A percentile compares a stretch with the other conserved stretches of the same genome.
Conservation (phyloP, 768 basidiomycete species). For the Candolleomyces eurysporus region DNA sequence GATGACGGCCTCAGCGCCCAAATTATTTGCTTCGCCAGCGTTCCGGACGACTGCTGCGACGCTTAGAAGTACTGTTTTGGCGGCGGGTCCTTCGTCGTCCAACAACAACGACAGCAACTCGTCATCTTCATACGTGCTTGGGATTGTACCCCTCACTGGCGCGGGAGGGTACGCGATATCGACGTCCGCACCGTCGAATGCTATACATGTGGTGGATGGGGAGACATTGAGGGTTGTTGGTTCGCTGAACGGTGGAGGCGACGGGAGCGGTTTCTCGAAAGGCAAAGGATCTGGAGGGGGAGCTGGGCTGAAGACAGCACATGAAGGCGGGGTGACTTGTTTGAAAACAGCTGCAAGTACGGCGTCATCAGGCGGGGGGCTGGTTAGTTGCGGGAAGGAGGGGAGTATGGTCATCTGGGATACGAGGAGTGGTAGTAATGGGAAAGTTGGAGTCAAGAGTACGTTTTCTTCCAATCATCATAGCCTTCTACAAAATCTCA, state of each 20-base stretch:
- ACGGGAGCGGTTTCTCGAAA: background rate
- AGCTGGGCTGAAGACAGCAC: conserved; percentile 33
- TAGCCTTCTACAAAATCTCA: background rate
- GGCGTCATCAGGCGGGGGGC: conserved; percentile 36
- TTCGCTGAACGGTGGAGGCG: conserved; percentile 29
- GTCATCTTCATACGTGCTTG: conserved; percentile 49
- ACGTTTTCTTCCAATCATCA: conserved; percentile 24
- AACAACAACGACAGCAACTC: background rate
- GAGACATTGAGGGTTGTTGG: conserved; percentile 43
- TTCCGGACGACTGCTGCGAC: no score
- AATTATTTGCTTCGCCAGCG: no score
- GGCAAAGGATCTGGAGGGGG: background rate
- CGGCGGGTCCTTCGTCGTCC: no score
- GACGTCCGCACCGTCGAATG: conserved; percentile 60
- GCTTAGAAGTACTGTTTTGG: no score
- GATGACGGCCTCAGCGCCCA: no score
- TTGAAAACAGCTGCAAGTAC: conserved; percentile 45
- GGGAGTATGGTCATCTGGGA: conserved; percentile 78
- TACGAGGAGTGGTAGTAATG: conserved; percentile 41
- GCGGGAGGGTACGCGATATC: conserved; percentile 56
- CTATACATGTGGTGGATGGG: conserved; percentile 68
- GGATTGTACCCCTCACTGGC: conserved; percentile 41
- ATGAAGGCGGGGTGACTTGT: conserved; percentile 55
- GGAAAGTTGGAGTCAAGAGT: conserved; percentile 50
- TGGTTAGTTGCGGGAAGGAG: conserved; percentile 70